These are phyloP conservation scores for Crithidia fasciculata DNA, from an alignment of 208 protist genomes.

Conservation along the genomic window DNA sequence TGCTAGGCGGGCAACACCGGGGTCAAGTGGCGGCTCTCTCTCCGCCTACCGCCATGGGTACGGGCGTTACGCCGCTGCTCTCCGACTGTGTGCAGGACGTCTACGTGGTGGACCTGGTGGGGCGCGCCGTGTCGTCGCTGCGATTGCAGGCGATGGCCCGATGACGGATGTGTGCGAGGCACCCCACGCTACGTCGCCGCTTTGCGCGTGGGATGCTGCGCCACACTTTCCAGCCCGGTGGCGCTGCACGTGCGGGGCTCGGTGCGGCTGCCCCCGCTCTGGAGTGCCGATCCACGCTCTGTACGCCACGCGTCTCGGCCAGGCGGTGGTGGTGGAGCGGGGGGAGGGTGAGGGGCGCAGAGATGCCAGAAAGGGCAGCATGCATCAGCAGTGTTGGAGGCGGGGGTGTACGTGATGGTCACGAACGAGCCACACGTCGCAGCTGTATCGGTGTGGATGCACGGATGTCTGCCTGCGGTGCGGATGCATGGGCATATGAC, in stretches of 20 bases:
- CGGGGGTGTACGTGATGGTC: constrained; percentile 32
- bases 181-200: constrained; percentile 39
- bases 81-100: constrained; percentile 57
- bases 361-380: neutral
- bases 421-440: constrained; percentile 26
- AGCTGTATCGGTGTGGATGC: constrained; percentile 22
- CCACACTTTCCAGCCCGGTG: constrained; percentile 29
- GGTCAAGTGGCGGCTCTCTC: constrained; percentile 1
- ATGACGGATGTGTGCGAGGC: constrained; percentile 69
- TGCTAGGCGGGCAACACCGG: neutral
- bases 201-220: constrained; percentile 45
- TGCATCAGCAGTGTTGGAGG: neutral
- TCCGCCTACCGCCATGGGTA: constrained; percentile 37
- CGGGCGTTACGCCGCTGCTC: constrained; percentile 58
- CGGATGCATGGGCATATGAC: constrained; percentile 23
- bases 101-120: constrained; percentile 71
- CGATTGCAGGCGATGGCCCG: constrained; percentile 45
- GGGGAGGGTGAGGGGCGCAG: too few relatives aligned
- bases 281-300: constrained; percentile 9
- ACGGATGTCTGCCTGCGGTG: constrained; percentile 2
- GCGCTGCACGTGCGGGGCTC: constrained; percentile 30
- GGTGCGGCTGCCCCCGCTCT: constrained; percentile 11
- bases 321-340: too few relatives aligned
- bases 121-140: constrained; percentile 46
- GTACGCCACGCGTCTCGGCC: neutral